Evolutionary conservation across 805 yeast species (phyloP), one percentile per base, ranked within the genome.

Genomic region (Maudiozyma barnettii): DNA sequence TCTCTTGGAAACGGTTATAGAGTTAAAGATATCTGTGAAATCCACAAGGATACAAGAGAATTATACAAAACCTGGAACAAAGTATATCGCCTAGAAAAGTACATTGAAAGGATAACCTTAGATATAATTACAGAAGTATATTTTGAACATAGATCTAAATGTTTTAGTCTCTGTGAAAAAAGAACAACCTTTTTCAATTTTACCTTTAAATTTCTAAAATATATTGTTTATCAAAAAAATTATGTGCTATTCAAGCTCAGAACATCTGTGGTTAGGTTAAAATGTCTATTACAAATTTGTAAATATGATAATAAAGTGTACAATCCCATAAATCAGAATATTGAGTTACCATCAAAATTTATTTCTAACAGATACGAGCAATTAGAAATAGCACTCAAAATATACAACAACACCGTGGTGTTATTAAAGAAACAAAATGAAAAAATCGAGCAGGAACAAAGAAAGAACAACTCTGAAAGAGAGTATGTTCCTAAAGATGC

Each of bases 401-500:
- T 44, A 22, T 49, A 54, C 43, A 36, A 45, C 8, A 50, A 5
- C 9, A 29, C 39, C 16, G 42, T 39, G 14, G 8, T 26, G 2
- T 26, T 26, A 26, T 26, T 26, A 12, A 26, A 26, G 30, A 12
- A 26, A 26, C 30, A 26, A 6, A 26, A 26, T 26, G 30, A 12
- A 26, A 26, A 26, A 12, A 26, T 26, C 2, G 10, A 26, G 10
- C 30, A 26, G 10, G 30, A 33, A 33, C 18, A 14, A 13, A 7
- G n/a, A 10, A 14, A 33, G 16, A 14, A 33, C n/a, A 10, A 33
- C 18, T 8, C 18, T 5, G 16, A 33, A n/a, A 33, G 18, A 4
- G 9, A n/a, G 1, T 2, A 8, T 3, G 6, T 14, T 4, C n/a
- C 40, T 37, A 71, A 44, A 10, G 78, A 75, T 49, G 76, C 78